Base-by-base conservation (phyloP, 2,329 filamentous ascomycete genomes). In the Aureobasidium sp. region DNA sequence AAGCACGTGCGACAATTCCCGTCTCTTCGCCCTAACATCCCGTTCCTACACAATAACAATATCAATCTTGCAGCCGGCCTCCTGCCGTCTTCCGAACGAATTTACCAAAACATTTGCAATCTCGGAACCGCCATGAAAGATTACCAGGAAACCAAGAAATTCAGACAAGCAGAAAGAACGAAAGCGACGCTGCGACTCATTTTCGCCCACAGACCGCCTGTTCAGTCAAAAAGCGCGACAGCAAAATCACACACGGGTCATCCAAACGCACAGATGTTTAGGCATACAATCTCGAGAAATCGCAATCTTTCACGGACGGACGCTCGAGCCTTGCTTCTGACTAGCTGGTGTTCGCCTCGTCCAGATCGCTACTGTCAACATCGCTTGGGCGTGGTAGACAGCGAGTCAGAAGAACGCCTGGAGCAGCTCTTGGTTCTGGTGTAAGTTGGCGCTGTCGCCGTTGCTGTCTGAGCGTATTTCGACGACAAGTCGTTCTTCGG, bases 391-490 rank as follows among this genome's bases (percentile, higher is more conserved):
- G 27, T n/a, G 12, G 36, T 39, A 41, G 25, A 42, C 25, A 36
- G 41, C 53, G 53, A 57, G 53, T 57, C 41, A 57, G 41, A 36
- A 22, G 53, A 57, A 57, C 53, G 53, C 53, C 41, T 57, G 53
- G 53, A 57, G 53, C 53, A 57, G 41, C 29, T 15, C 12, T 45
- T 36, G n/a, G 11, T 25, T 45, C n/a, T n/a, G 11, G 41, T 45
- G 39, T 25, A 20, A 41, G 22, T 11, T 39, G 42, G 42, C 44
- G 42, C 29, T 44, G 42, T 31, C 55, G 44, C 55, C 56, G 56
- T 36, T 51, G 25, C 56, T 39, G n/a, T 27, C 44, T 49, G 56
- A 59, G 56, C 56, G 56, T 59, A 49, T 20, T 29, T 15, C 20
- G 44, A 59, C 56, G 56, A 59, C 42, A 49, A 42, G 27, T 49